Conservation (phyloP, 371 early-diverging fungal species). For the Apophysomyces variabilis region DNA sequence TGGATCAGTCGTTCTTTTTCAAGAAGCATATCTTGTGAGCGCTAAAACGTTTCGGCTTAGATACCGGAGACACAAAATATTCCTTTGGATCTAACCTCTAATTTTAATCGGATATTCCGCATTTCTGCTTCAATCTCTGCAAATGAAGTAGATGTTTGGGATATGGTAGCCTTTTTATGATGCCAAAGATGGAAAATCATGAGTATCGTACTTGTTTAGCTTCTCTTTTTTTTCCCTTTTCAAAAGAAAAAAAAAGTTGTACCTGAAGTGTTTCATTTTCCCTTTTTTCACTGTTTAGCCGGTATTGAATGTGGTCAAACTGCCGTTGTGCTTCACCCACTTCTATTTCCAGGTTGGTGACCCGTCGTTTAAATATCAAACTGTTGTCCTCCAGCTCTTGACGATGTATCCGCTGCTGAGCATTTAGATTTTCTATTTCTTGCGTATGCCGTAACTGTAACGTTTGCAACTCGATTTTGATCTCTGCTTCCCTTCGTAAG, state of each 20-base stretch:
- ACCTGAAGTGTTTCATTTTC: slow-evolving; percentile 20
- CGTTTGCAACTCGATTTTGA: slow-evolving; percentile 30
- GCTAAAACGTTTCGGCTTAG: not conserved
- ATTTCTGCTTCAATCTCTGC: slow-evolving; percentile 17
- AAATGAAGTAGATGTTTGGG: slow-evolving; percentile 15
- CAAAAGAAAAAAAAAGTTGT: not conserved
- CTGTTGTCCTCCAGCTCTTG: slow-evolving; percentile 41
- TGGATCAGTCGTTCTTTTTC: slow-evolving; percentile 17
- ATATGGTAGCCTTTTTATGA: slow-evolving; percentile 4
- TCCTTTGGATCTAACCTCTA: slow-evolving; percentile 17
- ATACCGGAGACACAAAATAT: not conserved
- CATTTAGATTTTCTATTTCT: slow-evolving; percentile 32
- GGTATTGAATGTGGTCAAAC: slow-evolving; percentile 12
- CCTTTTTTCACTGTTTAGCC: slow-evolving; percentile 16
- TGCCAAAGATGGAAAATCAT: not conserved
- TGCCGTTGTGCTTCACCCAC: slow-evolving; percentile 22
- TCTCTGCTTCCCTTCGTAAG: slow-evolving; percentile 26
- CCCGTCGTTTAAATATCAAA: slow-evolving; percentile 30
- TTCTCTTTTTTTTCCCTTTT: not conserved
- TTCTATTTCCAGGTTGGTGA: slow-evolving; percentile 33
- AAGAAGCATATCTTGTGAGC: slow-evolving; percentile 11
- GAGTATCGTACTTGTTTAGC: not conserved
- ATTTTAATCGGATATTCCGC: slow-evolving; percentile 16
- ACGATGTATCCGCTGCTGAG: slow-evolving; percentile 36
- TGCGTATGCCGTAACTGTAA: slow-evolving; percentile 27